Evolutionary conservation across 2,329 filamentous ascomycete genomes (phyloP), one percentile per base, ranked within the genome.

Genomic region (Calonectria montana): DNA sequence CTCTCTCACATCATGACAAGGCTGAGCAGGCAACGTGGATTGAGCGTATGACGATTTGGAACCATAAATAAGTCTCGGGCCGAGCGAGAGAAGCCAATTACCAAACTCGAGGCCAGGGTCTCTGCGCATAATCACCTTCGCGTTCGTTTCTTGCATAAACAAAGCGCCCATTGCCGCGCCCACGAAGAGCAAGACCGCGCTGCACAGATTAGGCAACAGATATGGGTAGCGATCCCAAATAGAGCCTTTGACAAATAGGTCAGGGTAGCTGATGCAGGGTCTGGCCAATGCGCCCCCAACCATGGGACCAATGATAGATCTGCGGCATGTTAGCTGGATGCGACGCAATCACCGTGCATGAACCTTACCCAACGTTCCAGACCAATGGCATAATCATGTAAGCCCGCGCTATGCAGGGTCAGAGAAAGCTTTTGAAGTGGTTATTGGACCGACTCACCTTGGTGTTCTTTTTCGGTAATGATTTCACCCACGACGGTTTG

Each of bases 351-450:
- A 25, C 37, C 27, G 9, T 18, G 43, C 10, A 37, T 10, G 63
- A 18, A 62, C 21, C 88, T 85, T 87, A 94, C 88, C 97, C 97
- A 80, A 98, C 89, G 81, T 96, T 98, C 97, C 97, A 99, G 27
- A 98, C 94, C 82, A 98, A 94, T 7, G 97, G 97, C 95, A 99
- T 98, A 77, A 98, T 96, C 16, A 96, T 95, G 84, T 97, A 99
- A 61, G 96, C 97, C 78, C 94, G 94, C 76, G 96, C 94, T 95
- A 72, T 69, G 67, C 61, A 48, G 16, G 79, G 35, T 31, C 7
- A n/a, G 27, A 29, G 50, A 65, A 35, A 7, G 9, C 10, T 35
- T 13, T 13, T 27, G 18, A 13, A 9, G 0, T n/a, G 9, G 10
- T 4, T 9, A 41, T n/a, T 23, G n/a, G 31, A 25, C 53, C 35